Evolutionary conservation across 2,329 filamentous ascomycete genomes (phyloP), one percentile per base, ranked within the genome.

Genomic region (Pestalotiopsis fici): DNA sequence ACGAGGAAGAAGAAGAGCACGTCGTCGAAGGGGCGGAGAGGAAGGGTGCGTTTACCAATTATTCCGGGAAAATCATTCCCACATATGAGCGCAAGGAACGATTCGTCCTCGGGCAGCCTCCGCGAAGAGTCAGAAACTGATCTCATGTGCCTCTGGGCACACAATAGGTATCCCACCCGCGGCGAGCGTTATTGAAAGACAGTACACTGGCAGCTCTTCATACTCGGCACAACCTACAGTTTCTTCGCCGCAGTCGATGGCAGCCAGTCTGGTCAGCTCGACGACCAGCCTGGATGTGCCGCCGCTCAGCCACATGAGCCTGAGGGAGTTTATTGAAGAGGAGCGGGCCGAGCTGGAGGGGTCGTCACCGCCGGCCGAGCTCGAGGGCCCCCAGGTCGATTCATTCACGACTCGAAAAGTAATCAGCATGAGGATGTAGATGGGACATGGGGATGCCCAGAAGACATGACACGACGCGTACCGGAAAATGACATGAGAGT

Each of bases 211-310:
- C 50, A 43, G 23, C 50, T 59, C 54, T 4, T 35, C 18, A 15
- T 50, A 25, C 18, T 59, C 54, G 54, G 12, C 54, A 7, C 31
- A 21, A 6, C 50, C 55, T 3, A 25, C 43, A 25, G 62, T 61
- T 25, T 60, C 57, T 3, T 60, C 64, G 39, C 64, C 64, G n/a
- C 55, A 66, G n/a, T 61, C 64, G 13, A 23, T 66, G 23, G 55
- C 55, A 13, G 55, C 37, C 21, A 47, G 54, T 12, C 37, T 66
- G 15, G 64, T 66, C 31, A 66, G 64, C 39, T 37, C 55, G 18
- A 25, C 64, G 27, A 54, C 64, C n/a, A 66, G 64, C 37, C 15
- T 66, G 15, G 64, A 61, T 35, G 39, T 56, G 37, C 63, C 50
- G 3, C 28, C 27, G 31, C 59, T 57, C 57, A 35, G 56, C 56